Evolutionary conservation across 805 yeast genomes (phyloP), one percentile per base, ranked within the genome.

Genomic region (Candida ovalis): DNA sequence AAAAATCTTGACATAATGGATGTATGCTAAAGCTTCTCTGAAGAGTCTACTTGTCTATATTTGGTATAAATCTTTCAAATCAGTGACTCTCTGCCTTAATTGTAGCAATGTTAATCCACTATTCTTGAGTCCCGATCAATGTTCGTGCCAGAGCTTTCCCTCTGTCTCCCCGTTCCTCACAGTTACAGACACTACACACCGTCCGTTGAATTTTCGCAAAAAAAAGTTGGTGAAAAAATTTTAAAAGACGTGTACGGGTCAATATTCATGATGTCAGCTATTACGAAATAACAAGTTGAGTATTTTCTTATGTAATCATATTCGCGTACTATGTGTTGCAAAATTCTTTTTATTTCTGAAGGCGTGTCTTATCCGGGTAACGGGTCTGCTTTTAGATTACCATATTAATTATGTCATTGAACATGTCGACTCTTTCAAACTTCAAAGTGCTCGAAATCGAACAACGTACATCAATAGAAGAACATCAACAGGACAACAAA

Each of bases 1-100:
- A 94, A 94, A 80, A 94, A 92, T 73, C 96, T 87, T 60, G 98
- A 89, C 96, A 90, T 90, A 36, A 7, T 44, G 23, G 19, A 32
- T 28, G 17, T 42, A 33, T 35, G 38, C 22, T 35, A 21, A 4
- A 17, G 17, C 35, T 35, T 35, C 17, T 10, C 17, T 35, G 21
- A 21, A 35, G 17, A 18, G 4, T n/a, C 38, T 35, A 35, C 38
- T 35, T 35, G 12, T 17, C 10, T 35, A 35, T 35, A 35, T 21
- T 18, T 35, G 35, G 10, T 25, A 25, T 10, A 10, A 25, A 7
- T 25, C 10, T 10, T 25, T 7, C 7, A 7, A 10, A 25, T 25
- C 10, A 25, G 7, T 25, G 7, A 25, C 7, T 25, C 10, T 7
- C 7, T 25, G 28, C 10, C 28, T 25, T 7, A 7, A 7, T 25